phyloP scores from a whole-genome alignment of 2,329 filamentous ascomycete species.

The Colletotrichum gloeosporioides region DNA sequence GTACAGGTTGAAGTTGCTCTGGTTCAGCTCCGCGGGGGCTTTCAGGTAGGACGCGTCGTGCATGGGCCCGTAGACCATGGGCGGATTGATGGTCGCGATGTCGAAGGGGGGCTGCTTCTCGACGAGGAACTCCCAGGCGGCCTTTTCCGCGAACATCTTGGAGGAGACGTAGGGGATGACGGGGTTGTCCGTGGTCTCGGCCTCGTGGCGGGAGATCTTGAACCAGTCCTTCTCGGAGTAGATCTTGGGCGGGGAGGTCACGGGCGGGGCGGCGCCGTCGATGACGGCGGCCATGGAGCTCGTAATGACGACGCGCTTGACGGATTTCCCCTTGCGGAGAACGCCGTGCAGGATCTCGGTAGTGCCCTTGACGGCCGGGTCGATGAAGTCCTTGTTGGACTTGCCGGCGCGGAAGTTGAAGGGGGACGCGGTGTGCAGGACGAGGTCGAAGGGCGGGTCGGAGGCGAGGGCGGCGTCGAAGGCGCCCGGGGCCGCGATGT shows the following conservation, averaged over 20 bases:
- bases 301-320: constrained; percentile 68
- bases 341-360: constrained; percentile 53
- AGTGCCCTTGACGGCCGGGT: constrained; percentile 61
- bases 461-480: constrained; percentile 37
- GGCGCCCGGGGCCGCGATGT: constrained; percentile 36
- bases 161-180: constrained; percentile 45
- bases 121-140: constrained; percentile 37
- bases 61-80: constrained; percentile 17
- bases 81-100: constrained; percentile 35
- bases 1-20: constrained; percentile 15
- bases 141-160: constrained; percentile 50
- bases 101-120: constrained; percentile 36
- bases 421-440: constrained; percentile 77
- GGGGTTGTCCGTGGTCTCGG: constrained; percentile 40
- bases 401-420: constrained; percentile 71
- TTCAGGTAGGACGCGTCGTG: not conserved
- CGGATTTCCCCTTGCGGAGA: constrained; percentile 46
- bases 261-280: constrained; percentile 35
- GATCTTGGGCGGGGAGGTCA: constrained; percentile 41
- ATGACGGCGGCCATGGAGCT: constrained; percentile 52
- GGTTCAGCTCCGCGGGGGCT: not conserved
- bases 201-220: not conserved
- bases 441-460: constrained; percentile 68
- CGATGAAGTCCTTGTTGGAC: constrained; percentile 52
- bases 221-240: constrained; percentile 55